Evolutionary conservation across 2,329 filamentous ascomycete genomes (phyloP).

Genomic region (Aureobasidium vineae): DNA sequence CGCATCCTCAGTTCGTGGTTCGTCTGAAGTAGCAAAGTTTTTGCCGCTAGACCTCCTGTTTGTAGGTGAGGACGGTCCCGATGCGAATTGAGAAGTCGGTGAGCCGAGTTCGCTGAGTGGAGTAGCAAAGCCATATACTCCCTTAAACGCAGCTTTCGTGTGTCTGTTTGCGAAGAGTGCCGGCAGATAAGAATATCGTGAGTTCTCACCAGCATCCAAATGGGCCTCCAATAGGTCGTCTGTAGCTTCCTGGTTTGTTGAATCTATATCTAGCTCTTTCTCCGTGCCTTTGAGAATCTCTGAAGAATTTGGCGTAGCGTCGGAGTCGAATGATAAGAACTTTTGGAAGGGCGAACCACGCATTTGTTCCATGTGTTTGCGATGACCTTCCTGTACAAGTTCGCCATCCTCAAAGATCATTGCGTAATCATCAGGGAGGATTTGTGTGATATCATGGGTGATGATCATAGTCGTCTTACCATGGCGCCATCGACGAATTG

Average conservation of each 20-base stretch:
- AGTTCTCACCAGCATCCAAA: conserved; percentile 34
- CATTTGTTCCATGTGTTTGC: conserved; percentile 52
- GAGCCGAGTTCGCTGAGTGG: conserved; percentile 6
- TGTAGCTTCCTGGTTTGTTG: not conserved
- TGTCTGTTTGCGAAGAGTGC: conserved; percentile 30
- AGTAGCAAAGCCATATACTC: conserved; percentile 14
- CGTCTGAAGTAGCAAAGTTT: not conserved
- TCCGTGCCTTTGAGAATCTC: not conserved
- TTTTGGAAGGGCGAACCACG: conserved; percentile 36
- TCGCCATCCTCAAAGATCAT: conserved; percentile 72
- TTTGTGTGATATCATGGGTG: conserved; percentile 82
- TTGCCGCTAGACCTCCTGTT: not conserved
- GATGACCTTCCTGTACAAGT: conserved; percentile 68
- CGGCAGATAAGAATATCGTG: conserved; percentile 33
- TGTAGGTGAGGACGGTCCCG: not conserved
- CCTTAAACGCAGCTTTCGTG: conserved; percentile 13
- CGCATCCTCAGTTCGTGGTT: not conserved
- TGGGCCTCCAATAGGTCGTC: conserved; percentile 34
- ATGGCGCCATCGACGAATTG: conserved; percentile 71
- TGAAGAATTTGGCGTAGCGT: not conserved
- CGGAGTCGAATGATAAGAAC: conserved; percentile 31
- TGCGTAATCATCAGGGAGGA: conserved; percentile 68
- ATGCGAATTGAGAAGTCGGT: not conserved
- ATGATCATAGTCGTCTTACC: conserved; percentile 90
- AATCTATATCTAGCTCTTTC: not conserved